phyloP scores from a whole-genome alignment of 345 rosid genomes.

The Toxicodendron radicans region DNA sequence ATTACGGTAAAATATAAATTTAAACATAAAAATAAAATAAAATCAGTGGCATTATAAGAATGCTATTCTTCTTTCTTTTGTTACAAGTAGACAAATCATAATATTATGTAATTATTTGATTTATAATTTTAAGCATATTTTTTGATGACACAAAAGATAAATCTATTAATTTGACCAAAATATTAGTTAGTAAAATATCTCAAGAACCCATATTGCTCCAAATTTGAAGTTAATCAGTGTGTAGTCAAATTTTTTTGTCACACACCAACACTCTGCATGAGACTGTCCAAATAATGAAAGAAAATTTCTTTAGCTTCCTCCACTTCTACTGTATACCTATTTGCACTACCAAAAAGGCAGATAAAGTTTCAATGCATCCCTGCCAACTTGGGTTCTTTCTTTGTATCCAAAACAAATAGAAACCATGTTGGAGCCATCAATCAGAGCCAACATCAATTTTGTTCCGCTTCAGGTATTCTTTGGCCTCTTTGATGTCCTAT shows the following conservation, averaged over 20 bases:
- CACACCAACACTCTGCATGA: not conserved
- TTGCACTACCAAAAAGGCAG: not conserved
- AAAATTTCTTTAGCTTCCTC: not conserved
- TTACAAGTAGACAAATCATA: too few species aligned
- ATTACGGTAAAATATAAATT: too few species aligned
- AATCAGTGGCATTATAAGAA: too few species aligned
- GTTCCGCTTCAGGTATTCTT: constrained; percentile 59
- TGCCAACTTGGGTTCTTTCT: not conserved
- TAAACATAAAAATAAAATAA: too few species aligned
- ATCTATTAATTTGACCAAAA: not conserved
- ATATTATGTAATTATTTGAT: too few species aligned
- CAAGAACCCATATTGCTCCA: not conserved
- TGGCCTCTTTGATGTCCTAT: constrained; percentile 83
- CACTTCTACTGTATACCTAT: not conserved
- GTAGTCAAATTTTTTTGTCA: too few species aligned
- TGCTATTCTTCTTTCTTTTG: too few species aligned
- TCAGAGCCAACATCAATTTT: constrained; percentile 67
- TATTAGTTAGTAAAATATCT: not conserved
- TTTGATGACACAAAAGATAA: too few species aligned
- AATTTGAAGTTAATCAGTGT: not conserved
- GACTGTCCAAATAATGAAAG: not conserved
- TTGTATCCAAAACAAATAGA: not conserved
- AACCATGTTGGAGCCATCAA: constrained; percentile 14
- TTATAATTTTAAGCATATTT: too few species aligned
- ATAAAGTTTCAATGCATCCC: not conserved